Percentiles rank a stretch among this genome's conserved stretches.
phyloP scores from a whole-genome alignment of 2,329 filamentous ascomycete species.

The Neofusicoccum cordaticola region DNA sequence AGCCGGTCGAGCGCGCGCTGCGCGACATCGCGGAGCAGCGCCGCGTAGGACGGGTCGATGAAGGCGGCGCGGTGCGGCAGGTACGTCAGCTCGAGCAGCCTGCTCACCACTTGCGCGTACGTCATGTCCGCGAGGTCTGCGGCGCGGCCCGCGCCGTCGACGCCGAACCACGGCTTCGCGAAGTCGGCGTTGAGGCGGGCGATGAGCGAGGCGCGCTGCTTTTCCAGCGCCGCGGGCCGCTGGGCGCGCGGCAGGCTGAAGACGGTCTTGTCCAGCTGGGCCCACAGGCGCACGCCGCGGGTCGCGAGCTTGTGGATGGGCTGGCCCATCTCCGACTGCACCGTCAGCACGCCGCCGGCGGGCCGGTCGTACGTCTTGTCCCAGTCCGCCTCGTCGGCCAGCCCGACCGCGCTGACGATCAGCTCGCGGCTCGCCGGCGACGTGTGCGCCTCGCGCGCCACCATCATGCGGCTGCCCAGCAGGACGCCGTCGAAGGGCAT shows the following conservation, averaged over 20 bases:
- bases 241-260: slow-evolving; percentile 54
- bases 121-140: slow-evolving; percentile 90
- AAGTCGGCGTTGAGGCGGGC: slow-evolving; percentile 94
- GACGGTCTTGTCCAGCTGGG: slow-evolving; percentile 93
- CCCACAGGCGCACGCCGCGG: slow-evolving; percentile 87
- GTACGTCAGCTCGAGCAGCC: slow-evolving; percentile 87
- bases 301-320: slow-evolving; percentile 95
- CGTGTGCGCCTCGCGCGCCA: slow-evolving; percentile 86
- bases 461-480: slow-evolving; percentile 93
- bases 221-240: slow-evolving; percentile 81
- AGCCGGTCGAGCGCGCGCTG: too few relatives aligned
- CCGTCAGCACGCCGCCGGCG: slow-evolving; percentile 67
- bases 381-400: slow-evolving; percentile 74
- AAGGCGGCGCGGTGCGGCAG: slow-evolving; percentile 87
- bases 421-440: slow-evolving; percentile 71
- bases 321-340: slow-evolving; percentile 94
- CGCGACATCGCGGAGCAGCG: too few relatives aligned
- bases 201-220: slow-evolving; percentile 87
- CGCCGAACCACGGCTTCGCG: slow-evolving; percentile 86
- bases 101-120: slow-evolving; percentile 80
- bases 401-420: slow-evolving; percentile 77
- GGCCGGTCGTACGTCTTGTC: slow-evolving; percentile 78
- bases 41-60: slow-evolving; percentile 62
- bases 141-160: slow-evolving; percentile 71
- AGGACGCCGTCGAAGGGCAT: slow-evolving; percentile 95